Evolutionary conservation across 345 rosid genomes (phyloP).

Genomic region (Theobroma cacao): DNA sequence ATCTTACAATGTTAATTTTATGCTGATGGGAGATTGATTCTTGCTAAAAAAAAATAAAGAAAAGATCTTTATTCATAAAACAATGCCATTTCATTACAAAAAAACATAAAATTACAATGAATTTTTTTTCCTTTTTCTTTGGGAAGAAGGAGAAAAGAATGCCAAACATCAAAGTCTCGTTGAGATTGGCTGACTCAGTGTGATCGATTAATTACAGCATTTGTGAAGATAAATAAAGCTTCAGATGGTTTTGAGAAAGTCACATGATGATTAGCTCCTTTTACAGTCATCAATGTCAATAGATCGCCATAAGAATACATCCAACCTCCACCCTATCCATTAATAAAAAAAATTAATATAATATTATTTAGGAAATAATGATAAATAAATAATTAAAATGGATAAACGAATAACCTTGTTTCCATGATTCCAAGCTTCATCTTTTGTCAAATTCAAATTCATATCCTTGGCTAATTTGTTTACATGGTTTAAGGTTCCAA

Average conservation of each 20-base stretch:
- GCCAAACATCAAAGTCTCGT: not conserved
- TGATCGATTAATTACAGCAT: not conserved
- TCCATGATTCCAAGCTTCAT: not conserved
- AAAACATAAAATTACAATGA: not conserved
- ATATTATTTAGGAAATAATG: not conserved
- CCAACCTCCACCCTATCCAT: not conserved
- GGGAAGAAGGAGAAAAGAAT: not conserved
- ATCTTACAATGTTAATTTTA: not conserved
- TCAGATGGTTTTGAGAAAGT: not conserved
- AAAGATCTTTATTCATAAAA: too few species aligned
- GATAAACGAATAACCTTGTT: not conserved
- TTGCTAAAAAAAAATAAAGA: too few species aligned
- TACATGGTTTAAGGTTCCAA: not conserved
- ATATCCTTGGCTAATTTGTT: not conserved
- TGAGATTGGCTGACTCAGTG: not conserved
- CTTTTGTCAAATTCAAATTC: not conserved
- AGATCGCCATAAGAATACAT: not conserved
- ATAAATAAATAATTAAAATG: not conserved
- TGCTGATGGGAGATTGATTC: too few species aligned
- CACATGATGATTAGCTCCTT: conserved; percentile 11
- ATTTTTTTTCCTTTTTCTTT: too few species aligned
- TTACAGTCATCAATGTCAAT: not conserved
- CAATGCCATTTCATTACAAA: too few species aligned
- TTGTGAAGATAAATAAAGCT: not conserved
- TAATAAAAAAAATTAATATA: not conserved